These are phyloP conservation scores for Fusarium odoratissimum DNA, from an alignment of 2,329 filamentous ascomycete species.

Conservation along the genomic window DNA sequence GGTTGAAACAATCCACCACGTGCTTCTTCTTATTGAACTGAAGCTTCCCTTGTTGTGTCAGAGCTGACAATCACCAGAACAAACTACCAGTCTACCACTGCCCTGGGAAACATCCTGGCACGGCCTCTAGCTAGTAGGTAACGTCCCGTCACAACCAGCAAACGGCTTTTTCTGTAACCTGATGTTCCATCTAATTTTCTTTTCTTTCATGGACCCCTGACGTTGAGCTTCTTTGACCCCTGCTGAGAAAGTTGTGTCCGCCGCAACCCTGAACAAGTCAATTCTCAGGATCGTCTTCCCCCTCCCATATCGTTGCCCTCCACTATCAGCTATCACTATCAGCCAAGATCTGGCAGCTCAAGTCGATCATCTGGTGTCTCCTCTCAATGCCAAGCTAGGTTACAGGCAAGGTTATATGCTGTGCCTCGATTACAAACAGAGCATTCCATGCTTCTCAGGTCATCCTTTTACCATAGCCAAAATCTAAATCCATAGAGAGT, in stretches of 20 bases:
- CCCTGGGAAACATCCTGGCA: constrained; percentile 21
- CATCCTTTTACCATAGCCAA: background rate
- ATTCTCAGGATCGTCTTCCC: constrained; percentile 26
- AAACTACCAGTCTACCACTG: constrained; percentile 5
- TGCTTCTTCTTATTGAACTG: constrained; percentile 23
- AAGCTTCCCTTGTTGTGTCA: constrained; percentile 9
- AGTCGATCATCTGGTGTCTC: constrained; percentile 39
- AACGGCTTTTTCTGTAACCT: constrained; percentile 7
- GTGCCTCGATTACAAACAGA: background rate
- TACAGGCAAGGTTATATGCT: background rate
- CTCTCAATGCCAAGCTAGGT: background rate
- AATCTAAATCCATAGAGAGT: background rate
- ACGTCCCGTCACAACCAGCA: constrained; percentile 3
- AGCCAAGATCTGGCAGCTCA: constrained; percentile 31
- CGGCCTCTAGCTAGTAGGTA: background rate
- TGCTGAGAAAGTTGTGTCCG: constrained; percentile 11
- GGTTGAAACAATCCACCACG: constrained; percentile 37
- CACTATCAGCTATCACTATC: constrained; percentile 20
- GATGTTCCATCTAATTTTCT: constrained; percentile 12
- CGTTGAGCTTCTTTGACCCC: constrained; percentile 15
- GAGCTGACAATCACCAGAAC: constrained; percentile 1
- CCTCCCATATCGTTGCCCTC: constrained; percentile 20
- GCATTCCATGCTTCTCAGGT: background rate
- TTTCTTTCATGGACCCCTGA: constrained; percentile 7
- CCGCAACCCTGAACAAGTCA: constrained; percentile 27